Percentiles rank a stretch among this genome's conserved stretches.
Evolutionary conservation across 805 yeast genomes (phyloP).

Genomic region (Lipomyces sp.): DNA sequence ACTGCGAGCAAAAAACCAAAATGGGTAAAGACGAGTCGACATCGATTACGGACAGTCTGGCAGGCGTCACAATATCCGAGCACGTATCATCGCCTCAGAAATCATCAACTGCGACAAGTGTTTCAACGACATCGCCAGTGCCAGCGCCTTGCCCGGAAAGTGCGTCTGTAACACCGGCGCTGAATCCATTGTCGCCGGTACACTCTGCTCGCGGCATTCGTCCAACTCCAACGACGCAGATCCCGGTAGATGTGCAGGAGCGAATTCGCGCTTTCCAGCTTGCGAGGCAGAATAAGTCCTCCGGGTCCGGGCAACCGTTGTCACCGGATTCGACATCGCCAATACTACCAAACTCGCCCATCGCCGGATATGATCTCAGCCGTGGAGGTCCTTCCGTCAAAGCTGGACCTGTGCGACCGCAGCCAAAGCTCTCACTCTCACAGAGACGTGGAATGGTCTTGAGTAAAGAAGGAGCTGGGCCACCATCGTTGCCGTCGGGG

Average conservation of each 20-base stretch:
- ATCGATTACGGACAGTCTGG: slow-evolving; percentile 5
- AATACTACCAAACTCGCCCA: slow-evolving; percentile 14
- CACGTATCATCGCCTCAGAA: background rate
- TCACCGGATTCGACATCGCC: slow-evolving; percentile 10
- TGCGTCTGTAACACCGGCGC: slow-evolving; percentile 17
- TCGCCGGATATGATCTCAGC: slow-evolving; percentile 22
- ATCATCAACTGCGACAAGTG: background rate
- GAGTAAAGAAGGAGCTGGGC: slow-evolving; percentile 26
- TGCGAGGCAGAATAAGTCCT: slow-evolving; percentile 57
- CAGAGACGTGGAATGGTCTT: slow-evolving; percentile 47
- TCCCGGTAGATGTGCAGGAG: slow-evolving; percentile 77
- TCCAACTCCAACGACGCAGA: slow-evolving; percentile 16
- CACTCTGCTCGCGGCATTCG: slow-evolving; percentile 36
- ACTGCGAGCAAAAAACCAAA: background rate
- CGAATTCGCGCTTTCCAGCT: slow-evolving; percentile 86
- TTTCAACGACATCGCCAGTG: background rate
- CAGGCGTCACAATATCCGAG: slow-evolving; percentile 7
- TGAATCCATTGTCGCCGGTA: slow-evolving; percentile 31
- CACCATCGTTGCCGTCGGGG: slow-evolving; percentile 16
- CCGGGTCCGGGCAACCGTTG: slow-evolving; percentile 3
- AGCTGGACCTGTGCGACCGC: slow-evolving; percentile 32
- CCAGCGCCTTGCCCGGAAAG: background rate
- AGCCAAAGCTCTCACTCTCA: slow-evolving; percentile 44
- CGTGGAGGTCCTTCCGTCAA: slow-evolving; percentile 8
- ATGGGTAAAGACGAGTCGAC: slow-evolving; percentile 12